These are phyloP conservation scores for Aspergillus candidus DNA, from an alignment of 2,329 filamentous ascomycete genomes.

Conservation along the genomic window DNA sequence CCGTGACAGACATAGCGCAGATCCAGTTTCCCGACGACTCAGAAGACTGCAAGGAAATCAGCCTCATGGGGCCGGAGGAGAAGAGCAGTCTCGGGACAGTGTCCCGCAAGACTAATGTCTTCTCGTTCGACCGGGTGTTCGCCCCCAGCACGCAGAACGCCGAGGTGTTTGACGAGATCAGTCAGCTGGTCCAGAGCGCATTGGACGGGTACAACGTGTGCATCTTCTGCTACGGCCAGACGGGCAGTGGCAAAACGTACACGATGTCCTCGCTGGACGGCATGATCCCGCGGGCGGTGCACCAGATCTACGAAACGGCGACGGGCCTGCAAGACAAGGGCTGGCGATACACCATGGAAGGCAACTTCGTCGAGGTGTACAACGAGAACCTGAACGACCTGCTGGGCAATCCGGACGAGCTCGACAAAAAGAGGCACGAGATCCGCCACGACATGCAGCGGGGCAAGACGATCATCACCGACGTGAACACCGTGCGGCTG, in stretches of 20 bases:
- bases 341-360: constrained; percentile 91
- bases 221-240: constrained; percentile 98
- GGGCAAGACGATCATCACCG: constrained; percentile 75
- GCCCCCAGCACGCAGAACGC: constrained; percentile 68
- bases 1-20: constrained; percentile 57
- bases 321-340: constrained; percentile 79
- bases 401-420: constrained; percentile 63
- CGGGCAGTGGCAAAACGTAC: constrained; percentile 91
- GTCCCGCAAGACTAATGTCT: constrained; percentile 72
- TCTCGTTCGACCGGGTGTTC: constrained; percentile 92
- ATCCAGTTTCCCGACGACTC: constrained; percentile 73
- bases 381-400: constrained; percentile 95
- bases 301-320: constrained; percentile 89
- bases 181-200: constrained; percentile 91
- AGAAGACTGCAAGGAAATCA: constrained; percentile 81
- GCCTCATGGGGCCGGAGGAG: constrained; percentile 75
- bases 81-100: constrained; percentile 72
- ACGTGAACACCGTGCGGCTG: constrained; percentile 69
- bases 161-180: constrained; percentile 92
- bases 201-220: constrained; percentile 98
- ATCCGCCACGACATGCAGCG: constrained; percentile 79
- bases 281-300: constrained; percentile 90
- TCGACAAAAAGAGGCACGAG: constrained; percentile 77
- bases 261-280: constrained; percentile 90
- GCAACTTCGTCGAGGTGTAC: constrained; percentile 95